Evolutionary conservation across 148 eudicot genomes (phyloP).

Genomic region (Rhododendron griersonianum): DNA sequence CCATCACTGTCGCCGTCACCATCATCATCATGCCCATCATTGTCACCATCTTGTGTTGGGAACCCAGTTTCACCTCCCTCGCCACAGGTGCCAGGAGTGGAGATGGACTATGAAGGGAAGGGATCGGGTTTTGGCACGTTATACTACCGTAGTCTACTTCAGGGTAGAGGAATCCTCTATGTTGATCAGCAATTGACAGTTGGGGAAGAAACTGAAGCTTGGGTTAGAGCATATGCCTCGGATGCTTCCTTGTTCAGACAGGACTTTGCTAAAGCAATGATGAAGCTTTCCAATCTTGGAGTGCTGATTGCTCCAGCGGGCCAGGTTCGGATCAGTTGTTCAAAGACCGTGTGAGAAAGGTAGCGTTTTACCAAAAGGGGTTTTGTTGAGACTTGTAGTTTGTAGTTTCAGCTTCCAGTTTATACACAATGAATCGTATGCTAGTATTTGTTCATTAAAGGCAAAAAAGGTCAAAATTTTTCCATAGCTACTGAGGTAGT

Average conservation of each 20-base stretch:
- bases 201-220: constrained; percentile 45
- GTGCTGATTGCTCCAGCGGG: constrained; percentile 42
- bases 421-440: background rate
- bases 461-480: background rate
- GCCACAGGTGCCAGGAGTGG: constrained; percentile 22
- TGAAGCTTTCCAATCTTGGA: constrained; percentile 48
- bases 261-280: constrained; percentile 54
- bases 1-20: background rate
- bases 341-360: constrained; percentile 25
- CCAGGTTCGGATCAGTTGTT: constrained; percentile 41
- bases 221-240: constrained; percentile 59
- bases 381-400: background rate
- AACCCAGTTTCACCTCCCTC: constrained; percentile 6
- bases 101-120: constrained; percentile 45
- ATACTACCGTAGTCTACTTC: constrained; percentile 50
- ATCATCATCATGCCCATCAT: background rate
- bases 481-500: background rate
- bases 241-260: constrained; percentile 35
- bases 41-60: background rate
- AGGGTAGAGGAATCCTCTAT: constrained; percentile 43
- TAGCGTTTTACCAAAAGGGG: background rate
- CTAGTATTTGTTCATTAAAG: background rate
- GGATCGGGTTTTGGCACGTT: constrained; percentile 42
- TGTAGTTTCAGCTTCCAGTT: background rate
- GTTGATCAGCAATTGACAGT: constrained; percentile 58